Conservation (phyloP, 805 yeast species). For the Jamesozyma jinghongensis region DNA sequence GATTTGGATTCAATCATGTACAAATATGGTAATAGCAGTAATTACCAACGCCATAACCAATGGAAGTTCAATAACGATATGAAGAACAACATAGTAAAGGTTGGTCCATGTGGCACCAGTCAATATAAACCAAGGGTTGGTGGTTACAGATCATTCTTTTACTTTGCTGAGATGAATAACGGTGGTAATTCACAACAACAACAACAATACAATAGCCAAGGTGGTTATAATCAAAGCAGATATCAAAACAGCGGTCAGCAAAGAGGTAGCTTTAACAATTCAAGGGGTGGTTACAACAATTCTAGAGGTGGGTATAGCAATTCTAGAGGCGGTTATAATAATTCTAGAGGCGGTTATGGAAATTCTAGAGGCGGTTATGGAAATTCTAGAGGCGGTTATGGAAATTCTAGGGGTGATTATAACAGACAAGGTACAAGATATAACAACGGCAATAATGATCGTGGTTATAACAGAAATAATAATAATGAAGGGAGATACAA, state of each 20-base stretch:
- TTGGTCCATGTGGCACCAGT: conserved; percentile 42
- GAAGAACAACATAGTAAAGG: conserved; percentile 33
- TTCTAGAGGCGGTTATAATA: too few species aligned
- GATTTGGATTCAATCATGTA: conserved; percentile 57
- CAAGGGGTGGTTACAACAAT: too few species aligned
- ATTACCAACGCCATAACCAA: conserved; percentile 21
- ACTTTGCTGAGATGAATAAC: conserved; percentile 26
- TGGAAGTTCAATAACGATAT: conserved; percentile 30
- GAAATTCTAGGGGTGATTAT: conserved; percentile 8
- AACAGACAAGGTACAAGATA: conserved; percentile 4
- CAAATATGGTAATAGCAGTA: conserved; percentile 33
- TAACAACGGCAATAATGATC: conserved; percentile 10
- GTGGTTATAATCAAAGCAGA: not conserved
- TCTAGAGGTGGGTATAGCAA: not conserved
- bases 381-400: too few species aligned
- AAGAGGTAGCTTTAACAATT: too few species aligned
- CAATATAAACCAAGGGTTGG: conserved; percentile 42
- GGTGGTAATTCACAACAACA: conserved; percentile 3
- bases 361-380: not conserved
- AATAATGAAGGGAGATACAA: conserved; percentile 9
- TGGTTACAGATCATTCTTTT: conserved; percentile 40
- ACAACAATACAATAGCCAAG: conserved; percentile 3
- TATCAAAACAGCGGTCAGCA: not conserved
- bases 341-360: too few species aligned
- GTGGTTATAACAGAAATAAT: conserved; percentile 1